Evolutionary conservation across 768 basidiomycete species (phyloP).

Genomic region (Termitomyces sp.): DNA sequence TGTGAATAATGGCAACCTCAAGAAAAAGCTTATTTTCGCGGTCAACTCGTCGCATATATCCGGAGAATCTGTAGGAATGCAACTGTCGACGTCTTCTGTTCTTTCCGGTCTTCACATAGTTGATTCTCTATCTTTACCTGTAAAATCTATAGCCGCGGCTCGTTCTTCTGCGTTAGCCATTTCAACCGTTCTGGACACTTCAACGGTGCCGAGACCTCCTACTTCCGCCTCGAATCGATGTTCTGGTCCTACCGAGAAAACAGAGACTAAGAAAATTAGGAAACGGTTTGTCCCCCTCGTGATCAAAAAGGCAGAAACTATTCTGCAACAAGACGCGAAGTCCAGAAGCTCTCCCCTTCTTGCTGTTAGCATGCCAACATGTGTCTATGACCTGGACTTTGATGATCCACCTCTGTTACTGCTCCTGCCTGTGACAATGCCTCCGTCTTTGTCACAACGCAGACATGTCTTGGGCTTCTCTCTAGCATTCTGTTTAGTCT

Average conservation of each 20-base stretch:
- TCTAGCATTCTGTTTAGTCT: constrained; percentile 45
- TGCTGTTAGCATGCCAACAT: neutral
- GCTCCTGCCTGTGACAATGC: constrained; percentile 42
- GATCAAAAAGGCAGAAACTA: constrained; percentile 4
- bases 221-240: neutral
- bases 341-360: no score
- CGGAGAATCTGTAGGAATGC: neutral
- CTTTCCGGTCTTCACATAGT: neutral
- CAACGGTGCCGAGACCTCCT: neutral
- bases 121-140: neutral
- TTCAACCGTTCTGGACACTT: neutral
- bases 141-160: neutral
- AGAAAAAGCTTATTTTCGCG: neutral
- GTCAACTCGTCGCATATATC: neutral
- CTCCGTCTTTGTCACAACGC: constrained; percentile 54
- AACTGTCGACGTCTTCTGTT: neutral
- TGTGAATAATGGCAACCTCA: neutral
- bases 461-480: constrained; percentile 49
- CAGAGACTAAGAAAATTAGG: constrained; percentile 4
- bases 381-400: constrained; percentile 30
- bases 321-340: neutral
- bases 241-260: neutral
- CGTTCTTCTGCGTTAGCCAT: neutral
- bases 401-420: constrained; percentile 13
- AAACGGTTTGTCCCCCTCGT: constrained; percentile 26